Percentiles rank a stretch among this genome's conserved stretches.
These are phyloP conservation scores for Lyophyllum shimeji DNA, from an alignment of 768 basidiomycete genomes.

Conservation along the genomic window DNA sequence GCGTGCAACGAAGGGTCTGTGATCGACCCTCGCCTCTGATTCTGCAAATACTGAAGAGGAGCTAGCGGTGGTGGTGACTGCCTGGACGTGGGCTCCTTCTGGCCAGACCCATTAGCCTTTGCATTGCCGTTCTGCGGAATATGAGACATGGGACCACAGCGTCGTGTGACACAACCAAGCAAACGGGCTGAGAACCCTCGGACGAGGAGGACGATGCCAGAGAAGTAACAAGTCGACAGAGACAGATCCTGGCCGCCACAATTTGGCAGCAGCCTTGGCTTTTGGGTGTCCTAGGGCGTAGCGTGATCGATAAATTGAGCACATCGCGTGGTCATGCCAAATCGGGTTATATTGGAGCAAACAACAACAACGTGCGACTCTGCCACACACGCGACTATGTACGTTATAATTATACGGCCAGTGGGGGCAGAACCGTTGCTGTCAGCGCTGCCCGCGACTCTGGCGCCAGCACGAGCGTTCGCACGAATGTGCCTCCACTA, in stretches of 20 bases:
- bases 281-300: slow-evolving; percentile 1
- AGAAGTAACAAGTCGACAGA: slow-evolving; percentile 7
- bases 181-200: slow-evolving; percentile 10
- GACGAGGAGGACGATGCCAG: not conserved
- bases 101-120: slow-evolving; percentile 13
- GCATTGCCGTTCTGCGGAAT: slow-evolving; percentile 23
- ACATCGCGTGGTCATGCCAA: slow-evolving; percentile 31
- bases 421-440: slow-evolving; percentile 21
- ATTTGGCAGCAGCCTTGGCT: slow-evolving; percentile 2
- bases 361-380: slow-evolving; percentile 27
- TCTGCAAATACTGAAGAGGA: slow-evolving; percentile 77
- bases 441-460: slow-evolving; percentile 33
- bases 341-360: slow-evolving; percentile 42
- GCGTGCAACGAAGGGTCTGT: slow-evolving; percentile 82
- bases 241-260: slow-evolving; percentile 11
- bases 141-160: slow-evolving; percentile 4
- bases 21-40: slow-evolving; percentile 79
- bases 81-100: slow-evolving; percentile 31
- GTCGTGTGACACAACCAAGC: slow-evolving; percentile 7
- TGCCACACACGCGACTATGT: slow-evolving; percentile 18
- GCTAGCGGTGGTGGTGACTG: slow-evolving; percentile 64
- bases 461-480: slow-evolving; percentile 40
- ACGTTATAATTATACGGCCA: too few species aligned
- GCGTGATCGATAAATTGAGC: slow-evolving; percentile 27
- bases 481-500: slow-evolving; percentile 44